phyloP scores from a whole-genome alignment of 805 yeast species.

The Starmerella lactis-condensi region DNA sequence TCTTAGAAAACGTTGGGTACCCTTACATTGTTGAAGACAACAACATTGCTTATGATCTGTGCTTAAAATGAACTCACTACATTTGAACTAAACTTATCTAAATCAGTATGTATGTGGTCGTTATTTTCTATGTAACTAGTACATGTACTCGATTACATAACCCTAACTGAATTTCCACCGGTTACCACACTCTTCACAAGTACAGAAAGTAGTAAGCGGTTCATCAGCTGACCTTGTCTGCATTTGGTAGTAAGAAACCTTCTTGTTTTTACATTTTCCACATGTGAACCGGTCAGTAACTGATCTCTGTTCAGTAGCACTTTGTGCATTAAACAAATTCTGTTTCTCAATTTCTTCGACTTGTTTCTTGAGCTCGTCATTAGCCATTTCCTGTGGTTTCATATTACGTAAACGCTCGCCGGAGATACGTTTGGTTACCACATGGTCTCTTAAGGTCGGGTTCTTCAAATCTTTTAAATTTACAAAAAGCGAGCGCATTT shows the following conservation, averaged over 20 bases:
- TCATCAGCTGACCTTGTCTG: constrained; percentile 98
- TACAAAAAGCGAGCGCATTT: constrained; percentile 69
- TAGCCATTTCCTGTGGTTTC: constrained; percentile 92
- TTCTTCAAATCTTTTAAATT: constrained; percentile 78
- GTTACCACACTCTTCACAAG: constrained; percentile 93
- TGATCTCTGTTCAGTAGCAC: constrained; percentile 89
- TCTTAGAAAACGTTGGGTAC: constrained; percentile 58
- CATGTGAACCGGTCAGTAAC: constrained; percentile 92
- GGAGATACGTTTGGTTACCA: constrained; percentile 46
- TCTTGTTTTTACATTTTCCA: constrained; percentile 93
- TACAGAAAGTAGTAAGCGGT: constrained; percentile 93
- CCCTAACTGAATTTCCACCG: constrained; percentile 83
- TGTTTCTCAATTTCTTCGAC: constrained; percentile 70
- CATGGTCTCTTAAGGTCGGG: constrained; percentile 57
- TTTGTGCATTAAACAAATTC: constrained; percentile 90
- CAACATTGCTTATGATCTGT: constrained; percentile 67
- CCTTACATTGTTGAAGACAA: constrained; percentile 63
- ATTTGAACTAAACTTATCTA: too few species aligned
- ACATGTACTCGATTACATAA: too few species aligned
- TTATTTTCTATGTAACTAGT: too few species aligned
- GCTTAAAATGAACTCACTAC: constrained; percentile 33
- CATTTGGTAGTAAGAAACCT: constrained; percentile 91
- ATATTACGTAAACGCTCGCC: constrained; percentile 53
- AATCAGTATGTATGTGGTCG: neutral
- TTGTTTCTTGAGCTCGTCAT: constrained; percentile 71